phyloP scores from a whole-genome alignment of 176 grass and related monocot species.

The Aechmea fasciata region DNA sequence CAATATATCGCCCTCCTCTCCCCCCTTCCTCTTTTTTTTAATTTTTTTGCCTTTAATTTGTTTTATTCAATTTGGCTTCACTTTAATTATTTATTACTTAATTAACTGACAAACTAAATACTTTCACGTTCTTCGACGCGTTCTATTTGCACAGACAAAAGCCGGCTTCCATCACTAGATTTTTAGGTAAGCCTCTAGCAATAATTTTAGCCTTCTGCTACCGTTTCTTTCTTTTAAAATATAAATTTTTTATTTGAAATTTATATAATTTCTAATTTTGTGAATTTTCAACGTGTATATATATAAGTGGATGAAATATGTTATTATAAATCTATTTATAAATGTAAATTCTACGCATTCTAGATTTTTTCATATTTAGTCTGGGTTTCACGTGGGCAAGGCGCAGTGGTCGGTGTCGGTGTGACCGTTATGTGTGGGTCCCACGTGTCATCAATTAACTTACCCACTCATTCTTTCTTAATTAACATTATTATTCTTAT shows the following conservation, averaged over 20 bases:
- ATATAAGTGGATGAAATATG: too few relatives aligned
- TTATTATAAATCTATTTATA: too few relatives aligned
- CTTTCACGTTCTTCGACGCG: constrained; percentile 1
- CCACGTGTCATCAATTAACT: too few relatives aligned
- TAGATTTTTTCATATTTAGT: not conserved
- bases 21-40: too few relatives aligned
- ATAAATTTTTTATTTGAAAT: not conserved
- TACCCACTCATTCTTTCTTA: too few relatives aligned
- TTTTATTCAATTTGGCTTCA: too few relatives aligned
- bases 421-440: not conserved
- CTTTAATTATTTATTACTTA: not conserved
- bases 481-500: too few relatives aligned
- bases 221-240: not conserved
- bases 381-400: not conserved
- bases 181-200: not conserved
- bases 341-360: too few relatives aligned
- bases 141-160: not conserved
- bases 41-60: too few relatives aligned
- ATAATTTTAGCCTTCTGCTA: not conserved
- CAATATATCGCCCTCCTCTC: too few relatives aligned
- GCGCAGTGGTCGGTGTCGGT: not conserved
- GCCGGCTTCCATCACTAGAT: not conserved
- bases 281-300: too few relatives aligned
- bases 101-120: not conserved
- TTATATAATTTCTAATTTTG: too few relatives aligned